These are phyloP conservation scores for Ustilago esculenta DNA, from an alignment of 1,284 basidiomycete species.

Conservation along the genomic window DNA sequence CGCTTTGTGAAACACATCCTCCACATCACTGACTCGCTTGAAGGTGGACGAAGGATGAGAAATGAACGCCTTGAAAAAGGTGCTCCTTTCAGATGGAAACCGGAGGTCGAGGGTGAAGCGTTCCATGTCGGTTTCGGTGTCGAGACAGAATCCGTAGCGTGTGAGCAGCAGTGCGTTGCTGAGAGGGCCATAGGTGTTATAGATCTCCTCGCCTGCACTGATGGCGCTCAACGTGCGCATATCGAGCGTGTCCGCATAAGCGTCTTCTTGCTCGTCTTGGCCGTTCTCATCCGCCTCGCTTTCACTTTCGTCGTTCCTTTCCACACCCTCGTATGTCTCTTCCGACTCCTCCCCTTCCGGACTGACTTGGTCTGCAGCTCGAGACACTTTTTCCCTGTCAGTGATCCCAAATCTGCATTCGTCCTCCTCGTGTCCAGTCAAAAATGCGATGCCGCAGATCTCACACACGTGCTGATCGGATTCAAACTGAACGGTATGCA, in stretches of 20 bases:
- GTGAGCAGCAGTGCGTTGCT: slow-evolving; percentile 54
- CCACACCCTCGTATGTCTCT: background rate
- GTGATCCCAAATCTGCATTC: slow-evolving; percentile 2
- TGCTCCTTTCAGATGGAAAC: slow-evolving; percentile 22
- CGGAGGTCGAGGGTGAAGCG: slow-evolving; percentile 50
- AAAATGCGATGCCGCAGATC: slow-evolving; percentile 44
- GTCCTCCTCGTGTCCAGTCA: slow-evolving; percentile 29
- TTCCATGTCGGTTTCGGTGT: slow-evolving; percentile 56
- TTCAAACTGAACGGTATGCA: slow-evolving; percentile 58
- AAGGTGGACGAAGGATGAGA: background rate
- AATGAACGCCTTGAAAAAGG: slow-evolving; percentile 11
- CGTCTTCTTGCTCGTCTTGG: background rate
- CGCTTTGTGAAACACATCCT: background rate
- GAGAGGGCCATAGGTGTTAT: slow-evolving; percentile 61
- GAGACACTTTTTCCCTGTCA: background rate
- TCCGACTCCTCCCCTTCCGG: background rate
- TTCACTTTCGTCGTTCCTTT: background rate
- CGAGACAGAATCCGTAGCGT: slow-evolving; percentile 60
- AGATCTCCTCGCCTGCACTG: slow-evolving; percentile 27
- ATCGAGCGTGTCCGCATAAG: slow-evolving; percentile 49
- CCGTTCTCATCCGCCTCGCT: background rate
- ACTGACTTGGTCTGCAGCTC: no score
- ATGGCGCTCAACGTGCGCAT: slow-evolving; percentile 37
- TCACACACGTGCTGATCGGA: slow-evolving; percentile 60
- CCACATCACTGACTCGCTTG: background rate